Base-by-base conservation (phyloP, 2,329 filamentous ascomycete genomes). In the Fusarium sp. region DNA sequence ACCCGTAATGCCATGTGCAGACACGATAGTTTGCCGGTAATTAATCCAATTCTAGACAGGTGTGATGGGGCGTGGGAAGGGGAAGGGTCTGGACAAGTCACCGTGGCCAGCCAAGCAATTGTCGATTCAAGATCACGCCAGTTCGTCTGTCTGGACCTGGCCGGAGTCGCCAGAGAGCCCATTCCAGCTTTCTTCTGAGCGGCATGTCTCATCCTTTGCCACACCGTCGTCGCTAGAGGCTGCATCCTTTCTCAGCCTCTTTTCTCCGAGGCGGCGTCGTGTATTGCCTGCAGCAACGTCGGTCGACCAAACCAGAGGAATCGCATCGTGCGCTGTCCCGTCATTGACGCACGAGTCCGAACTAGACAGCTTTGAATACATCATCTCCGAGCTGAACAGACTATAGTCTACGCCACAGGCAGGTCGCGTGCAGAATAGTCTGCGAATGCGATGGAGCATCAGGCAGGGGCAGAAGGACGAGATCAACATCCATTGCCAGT, bases 61-160 rank as follows among this genome's bases (percentile, higher is more conserved):
- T 34, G 49, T 23, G 25, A 40, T 61, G 64, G 64, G 61, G 66
- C 61, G 64, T 33, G 34, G 56, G 23, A 23, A 46, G 33, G 40
- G 27, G 40, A 56, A 34, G 61, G 40, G 64, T 46, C 57, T 64
- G 54, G 50, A 55, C 46, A 61, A 56, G 46, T 62, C 53, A 61
- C 49, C 25, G 44, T 29, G 36, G 50, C 36, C 38, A 46, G 53
- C 55, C 58, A 58, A 58, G 58, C 49, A 40, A 53, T 59, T 54
- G 58, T 50, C 49, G 23, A 59, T 49, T 42, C 44, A 59, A 53
- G n/a, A 64, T 67, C 66, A 67, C 60, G 66, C 58, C 64, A 69
- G 64, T 50, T 55, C 34, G 25, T 42, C 40, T 29, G 60, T 58
- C 64, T 64, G 54, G 61, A 57, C 64, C 58, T 53, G 54, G 36